Percentiles rank a stretch among this genome's conserved stretches.
Evolutionary conservation across 306 rosid genomes (phyloP).

Genomic region (Hippophae tibetana): DNA sequence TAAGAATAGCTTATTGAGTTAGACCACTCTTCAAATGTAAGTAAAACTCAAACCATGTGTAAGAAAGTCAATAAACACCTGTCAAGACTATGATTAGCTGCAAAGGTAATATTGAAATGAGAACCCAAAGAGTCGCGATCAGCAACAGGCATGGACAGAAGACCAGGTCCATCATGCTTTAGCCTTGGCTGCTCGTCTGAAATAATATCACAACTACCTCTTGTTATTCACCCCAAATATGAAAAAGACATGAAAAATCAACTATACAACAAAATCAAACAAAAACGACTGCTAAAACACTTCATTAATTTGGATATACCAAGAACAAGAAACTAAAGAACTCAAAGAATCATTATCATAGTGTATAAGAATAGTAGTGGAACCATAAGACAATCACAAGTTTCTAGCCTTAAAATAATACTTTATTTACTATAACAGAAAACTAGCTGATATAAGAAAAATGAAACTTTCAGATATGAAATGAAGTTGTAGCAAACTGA

Average conservation of each 20-base stretch:
- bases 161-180: slow-evolving; percentile 72
- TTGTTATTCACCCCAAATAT: not conserved
- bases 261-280: not conserved
- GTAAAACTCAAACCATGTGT: not conserved
- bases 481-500: no score
- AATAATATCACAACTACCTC: slow-evolving; percentile 13
- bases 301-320: not conserved
- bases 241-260: not conserved
- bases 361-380: not conserved
- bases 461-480: no score
- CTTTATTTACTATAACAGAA: no score
- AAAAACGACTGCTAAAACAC: not conserved
- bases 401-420: no score
- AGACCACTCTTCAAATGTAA: not conserved
- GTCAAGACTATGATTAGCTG: slow-evolving; percentile 68
- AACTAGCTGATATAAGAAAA: no score
- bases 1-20: not conserved
- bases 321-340: not conserved
- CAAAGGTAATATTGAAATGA: slow-evolving; percentile 72
- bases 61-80: slow-evolving; percentile 40
- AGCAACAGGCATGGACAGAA: slow-evolving; percentile 73
- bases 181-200: slow-evolving; percentile 76
- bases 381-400: not conserved
- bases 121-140: slow-evolving; percentile 76
- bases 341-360: not conserved